These are phyloP conservation scores for Cytospora mali DNA, from an alignment of 2,329 filamentous ascomycete species.

Conservation along the genomic window DNA sequence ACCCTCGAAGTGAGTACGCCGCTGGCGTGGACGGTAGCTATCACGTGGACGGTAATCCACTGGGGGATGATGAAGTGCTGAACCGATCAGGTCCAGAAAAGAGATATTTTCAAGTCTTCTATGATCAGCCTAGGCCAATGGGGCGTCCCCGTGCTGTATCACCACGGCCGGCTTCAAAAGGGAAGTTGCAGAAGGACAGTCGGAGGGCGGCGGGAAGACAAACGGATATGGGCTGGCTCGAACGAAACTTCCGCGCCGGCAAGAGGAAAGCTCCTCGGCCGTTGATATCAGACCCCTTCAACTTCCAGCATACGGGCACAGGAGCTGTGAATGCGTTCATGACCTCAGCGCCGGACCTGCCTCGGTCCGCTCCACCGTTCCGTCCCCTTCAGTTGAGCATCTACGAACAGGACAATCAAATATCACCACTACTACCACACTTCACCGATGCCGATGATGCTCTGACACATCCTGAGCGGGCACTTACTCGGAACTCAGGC, in stretches of 20 bases:
- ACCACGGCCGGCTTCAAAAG: conserved; percentile 29
- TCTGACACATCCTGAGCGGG: conserved; percentile 45
- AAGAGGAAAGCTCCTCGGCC: conserved; percentile 47
- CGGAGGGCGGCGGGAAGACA: conserved; percentile 4
- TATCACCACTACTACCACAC: conserved; percentile 60
- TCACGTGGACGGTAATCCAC: conserved; percentile 10
- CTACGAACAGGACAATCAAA: conserved; percentile 46
- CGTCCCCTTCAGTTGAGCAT: conserved; percentile 61
- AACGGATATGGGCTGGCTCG: conserved; percentile 24
- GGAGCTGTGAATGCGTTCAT: conserved; percentile 45
- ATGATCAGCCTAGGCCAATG: conserved; percentile 43
- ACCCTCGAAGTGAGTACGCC: conserved; percentile 17
- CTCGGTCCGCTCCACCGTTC: conserved; percentile 45
- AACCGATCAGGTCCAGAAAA: conserved; percentile 26
- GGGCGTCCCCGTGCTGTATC: conserved; percentile 38
- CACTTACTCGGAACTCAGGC: conserved; percentile 34
- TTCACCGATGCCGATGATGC: conserved; percentile 45
- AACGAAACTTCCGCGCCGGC: conserved; percentile 25
- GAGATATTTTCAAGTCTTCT: conserved; percentile 29
- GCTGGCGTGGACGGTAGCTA: conserved; percentile 7
- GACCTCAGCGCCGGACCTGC: conserved; percentile 34
- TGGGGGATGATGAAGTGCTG: conserved; percentile 2
- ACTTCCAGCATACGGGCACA: conserved; percentile 62
- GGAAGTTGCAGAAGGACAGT: conserved; percentile 27
- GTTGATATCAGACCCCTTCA: conserved; percentile 59